Percentiles rank a stretch among this genome's conserved stretches.
phyloP scores from a whole-genome alignment of 345 rosid species.

The Salix udensis region DNA sequence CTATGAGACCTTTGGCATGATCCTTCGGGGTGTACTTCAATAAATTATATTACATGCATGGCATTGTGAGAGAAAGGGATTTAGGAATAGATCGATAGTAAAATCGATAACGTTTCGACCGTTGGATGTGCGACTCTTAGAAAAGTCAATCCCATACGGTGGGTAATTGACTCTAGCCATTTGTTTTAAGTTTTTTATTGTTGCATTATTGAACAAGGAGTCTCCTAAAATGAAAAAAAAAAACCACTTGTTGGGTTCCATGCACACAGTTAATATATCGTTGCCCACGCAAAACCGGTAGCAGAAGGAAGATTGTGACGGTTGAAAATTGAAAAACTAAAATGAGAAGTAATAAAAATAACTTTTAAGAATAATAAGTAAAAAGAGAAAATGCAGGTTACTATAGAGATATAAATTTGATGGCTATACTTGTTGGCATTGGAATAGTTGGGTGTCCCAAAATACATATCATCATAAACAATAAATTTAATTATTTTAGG shows the following conservation, averaged over 20 bases:
- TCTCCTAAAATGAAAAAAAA: slow-evolving; percentile 14
- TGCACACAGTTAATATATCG: not conserved
- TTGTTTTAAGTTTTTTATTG: not conserved
- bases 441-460: no score
- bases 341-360: not conserved
- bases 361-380: not conserved
- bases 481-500: no score
- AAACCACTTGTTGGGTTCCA: not conserved
- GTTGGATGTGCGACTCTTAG: slow-evolving; percentile 5
- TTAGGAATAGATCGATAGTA: not conserved
- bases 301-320: not conserved
- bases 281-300: no score
- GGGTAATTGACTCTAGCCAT: slow-evolving; percentile 7
- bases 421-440: no score
- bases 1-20: no score
- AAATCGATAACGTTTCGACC: not conserved
- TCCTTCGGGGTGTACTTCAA: no score
- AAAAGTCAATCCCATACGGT: slow-evolving; percentile 19
- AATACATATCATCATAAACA: no score
- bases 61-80: not conserved
- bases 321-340: not conserved
- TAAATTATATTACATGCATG: no score
- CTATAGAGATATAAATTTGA: no score
- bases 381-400: no score
- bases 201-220: slow-evolving; percentile 11